Evolutionary conservation across 2,329 filamentous ascomycete species (phyloP), one percentile per base, ranked within the genome.

Genomic region (Chalara sp.): DNA sequence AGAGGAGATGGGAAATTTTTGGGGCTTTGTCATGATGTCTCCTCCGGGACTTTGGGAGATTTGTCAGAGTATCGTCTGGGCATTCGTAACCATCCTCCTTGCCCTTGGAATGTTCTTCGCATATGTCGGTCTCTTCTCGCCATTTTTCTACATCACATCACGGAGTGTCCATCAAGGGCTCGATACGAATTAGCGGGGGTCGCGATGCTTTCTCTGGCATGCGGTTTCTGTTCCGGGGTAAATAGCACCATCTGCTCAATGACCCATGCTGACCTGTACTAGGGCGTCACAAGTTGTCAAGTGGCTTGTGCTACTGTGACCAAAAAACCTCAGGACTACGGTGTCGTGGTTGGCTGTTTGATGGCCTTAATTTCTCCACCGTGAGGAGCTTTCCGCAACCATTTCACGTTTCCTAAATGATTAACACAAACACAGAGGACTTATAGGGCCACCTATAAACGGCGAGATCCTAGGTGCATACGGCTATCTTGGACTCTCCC

Each of bases 261-360:
- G 30, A 5, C 32, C 21, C 11, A 33, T 21, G 44, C 44, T 50
- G 11, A 51, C 37, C 6, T 37, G 33, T 7, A 6, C 28, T 37
- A 58, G 53, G 58, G 49, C 8, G 54, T 61, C 10, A 58, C 60
- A 11, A 55, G 59, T 41, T 44, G 61, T 11, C 56, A 61, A 51
- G 56, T 53, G 4, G 50, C 59, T 11, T 63, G 59, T 50, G 54
- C 53, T 28, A 49, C 57, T 13, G 40, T 45, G 12, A 39, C 55
- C 30, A 59, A 55, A 2, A 49, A 54, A 12, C 53, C 52, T 2
- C 42, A 53, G 11, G 52, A 59, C 47, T 60, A 56, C 28, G 58
- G 55, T 30, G 49, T 60, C 28, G 56, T 56, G 1, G 54, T 63
- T 37, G 59, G 58, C 4, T 46, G 40, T 21, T 48, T 58, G 6